Percentiles rank a stretch among this genome's conserved stretches.
Conservation (phyloP, 225 moss, liverwort and hornwort species). For the Bryoerythrophyllum caledonicum region DNA sequence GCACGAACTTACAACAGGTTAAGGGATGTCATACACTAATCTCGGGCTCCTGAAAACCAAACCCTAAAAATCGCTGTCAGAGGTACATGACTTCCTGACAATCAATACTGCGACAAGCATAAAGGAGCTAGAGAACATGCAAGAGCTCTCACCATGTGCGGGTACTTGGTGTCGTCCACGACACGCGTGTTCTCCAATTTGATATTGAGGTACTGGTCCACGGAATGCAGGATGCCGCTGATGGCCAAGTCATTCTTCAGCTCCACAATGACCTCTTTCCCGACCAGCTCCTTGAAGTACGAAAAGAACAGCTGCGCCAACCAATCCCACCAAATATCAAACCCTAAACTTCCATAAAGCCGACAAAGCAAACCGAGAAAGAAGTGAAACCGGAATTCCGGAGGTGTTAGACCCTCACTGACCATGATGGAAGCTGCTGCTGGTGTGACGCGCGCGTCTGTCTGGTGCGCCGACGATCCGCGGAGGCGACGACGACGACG, state of each 20-base stretch:
- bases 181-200: conserved; percentile 93
- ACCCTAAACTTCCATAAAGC: conserved; percentile 2
- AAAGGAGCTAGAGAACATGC: too few species aligned
- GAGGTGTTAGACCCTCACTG: not conserved
- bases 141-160: conserved; percentile 78
- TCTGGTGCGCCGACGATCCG: not conserved
- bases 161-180: conserved; percentile 82
- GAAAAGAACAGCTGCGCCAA: conserved; percentile 85
- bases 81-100: too few species aligned
- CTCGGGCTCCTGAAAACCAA: too few species aligned
- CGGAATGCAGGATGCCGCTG: conserved; percentile 85
- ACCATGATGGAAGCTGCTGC: conserved; percentile 17
- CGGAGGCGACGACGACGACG: not conserved
- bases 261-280: conserved; percentile 96
- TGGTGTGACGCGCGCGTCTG: not conserved
- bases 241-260: conserved; percentile 94
- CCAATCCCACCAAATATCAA: not conserved
- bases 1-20: not conserved
- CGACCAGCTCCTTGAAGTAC: conserved; percentile 96
- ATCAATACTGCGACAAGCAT: too few species aligned
- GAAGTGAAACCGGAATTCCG: not conserved
- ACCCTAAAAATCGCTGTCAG: too few species aligned
- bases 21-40: too few species aligned
- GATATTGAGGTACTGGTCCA: conserved; percentile 94
- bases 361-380: not conserved